Evolutionary conservation across 345 rosid species (phyloP).

Genomic region (Salix exigua): DNA sequence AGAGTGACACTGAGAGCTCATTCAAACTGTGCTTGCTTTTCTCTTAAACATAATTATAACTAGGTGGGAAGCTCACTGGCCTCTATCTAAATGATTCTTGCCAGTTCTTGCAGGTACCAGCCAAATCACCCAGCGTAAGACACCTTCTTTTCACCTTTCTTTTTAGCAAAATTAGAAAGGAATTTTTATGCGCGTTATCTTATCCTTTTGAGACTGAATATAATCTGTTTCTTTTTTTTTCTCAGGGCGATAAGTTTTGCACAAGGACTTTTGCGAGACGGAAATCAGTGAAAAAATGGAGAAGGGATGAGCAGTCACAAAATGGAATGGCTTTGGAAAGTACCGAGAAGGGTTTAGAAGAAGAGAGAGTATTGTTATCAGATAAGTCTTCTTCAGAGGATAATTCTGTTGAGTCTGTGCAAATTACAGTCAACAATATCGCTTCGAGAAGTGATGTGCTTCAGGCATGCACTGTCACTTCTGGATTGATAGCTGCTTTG

Average conservation of each 20-base stretch:
- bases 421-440: conserved; percentile 13
- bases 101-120: background rate
- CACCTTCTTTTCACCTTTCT: background rate
- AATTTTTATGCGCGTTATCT: background rate
- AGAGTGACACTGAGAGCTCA: no score
- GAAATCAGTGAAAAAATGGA: conserved; percentile 47
- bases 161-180: background rate
- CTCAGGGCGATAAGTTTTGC: conserved; percentile 31
- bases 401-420: conserved; percentile 22
- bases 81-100: conserved; percentile 3
- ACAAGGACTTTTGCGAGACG: conserved; percentile 34
- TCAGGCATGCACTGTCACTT: conserved; percentile 68
- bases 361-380: conserved; percentile 22
- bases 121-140: conserved; percentile 30
- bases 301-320: conserved; percentile 22
- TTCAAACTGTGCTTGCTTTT: no score
- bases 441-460: conserved; percentile 72
- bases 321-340: conserved; percentile 17
- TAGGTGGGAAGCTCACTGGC: conserved; percentile 19
- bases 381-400: conserved; percentile 26
- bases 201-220: background rate
- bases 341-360: conserved; percentile 6
- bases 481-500: conserved; percentile 64
- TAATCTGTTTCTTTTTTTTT: background rate
- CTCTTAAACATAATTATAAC: no score